These are phyloP conservation scores for Trichoderma simmonsii DNA, from an alignment of 2,329 filamentous ascomycete genomes.

Conservation along the genomic window DNA sequence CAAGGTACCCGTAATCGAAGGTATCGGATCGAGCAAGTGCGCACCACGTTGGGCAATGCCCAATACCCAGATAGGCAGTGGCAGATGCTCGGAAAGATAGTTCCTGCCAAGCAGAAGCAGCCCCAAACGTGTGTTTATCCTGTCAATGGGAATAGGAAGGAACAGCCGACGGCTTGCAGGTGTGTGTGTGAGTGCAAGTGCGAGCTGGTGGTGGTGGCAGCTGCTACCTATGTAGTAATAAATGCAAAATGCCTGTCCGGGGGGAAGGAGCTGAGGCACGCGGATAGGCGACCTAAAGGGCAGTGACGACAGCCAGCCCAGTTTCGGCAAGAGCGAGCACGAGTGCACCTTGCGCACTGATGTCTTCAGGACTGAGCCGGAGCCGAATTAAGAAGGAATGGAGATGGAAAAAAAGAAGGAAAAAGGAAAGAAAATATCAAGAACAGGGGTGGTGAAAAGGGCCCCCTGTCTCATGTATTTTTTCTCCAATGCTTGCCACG, in stretches of 20 bases:
- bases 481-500: not conserved
- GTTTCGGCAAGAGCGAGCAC: slow-evolving; percentile 9
- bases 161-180: not conserved
- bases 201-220: not conserved
- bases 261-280: slow-evolving; percentile 2
- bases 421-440: not conserved
- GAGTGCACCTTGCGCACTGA: not conserved
- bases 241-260: not conserved
- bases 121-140: not conserved
- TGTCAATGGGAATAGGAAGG: not conserved
- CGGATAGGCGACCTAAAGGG: not conserved
- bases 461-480: not conserved
- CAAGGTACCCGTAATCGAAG: not conserved
- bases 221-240: not conserved
- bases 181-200: not conserved
- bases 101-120: not conserved
- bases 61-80: not conserved
- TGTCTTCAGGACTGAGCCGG: not conserved
- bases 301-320: not conserved
- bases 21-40: slow-evolving; percentile 1
- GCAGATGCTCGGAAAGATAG: not conserved
- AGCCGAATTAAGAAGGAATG: not conserved
- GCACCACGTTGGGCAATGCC: not conserved
- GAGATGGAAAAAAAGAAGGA: not conserved
- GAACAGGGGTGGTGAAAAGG: not conserved